A percentile compares a stretch with the other conserved stretches of the same genome.
These are phyloP conservation scores for Candida lessepsii DNA, from an alignment of 805 yeast species.

Conservation along the genomic window DNA sequence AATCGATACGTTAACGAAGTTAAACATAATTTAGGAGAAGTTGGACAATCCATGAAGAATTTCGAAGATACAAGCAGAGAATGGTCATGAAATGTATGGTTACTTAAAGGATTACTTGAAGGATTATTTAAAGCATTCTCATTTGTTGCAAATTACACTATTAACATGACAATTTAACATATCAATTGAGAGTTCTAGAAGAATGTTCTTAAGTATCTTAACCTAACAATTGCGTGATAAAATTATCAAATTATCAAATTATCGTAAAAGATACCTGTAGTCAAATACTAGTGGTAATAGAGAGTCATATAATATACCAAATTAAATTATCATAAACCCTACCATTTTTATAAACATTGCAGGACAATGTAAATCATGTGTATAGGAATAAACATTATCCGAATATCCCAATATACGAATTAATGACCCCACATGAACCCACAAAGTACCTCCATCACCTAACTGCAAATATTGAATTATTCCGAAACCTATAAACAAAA, in stretches of 20 bases:
- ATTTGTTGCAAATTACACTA: too few relatives aligned
- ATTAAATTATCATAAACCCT: too few relatives aligned
- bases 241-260: too few relatives aligned
- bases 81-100: slow-evolving; percentile 42
- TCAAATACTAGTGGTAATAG: too few relatives aligned
- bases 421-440: neutral
- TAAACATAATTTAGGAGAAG: slow-evolving; percentile 46
- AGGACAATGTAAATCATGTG: too few relatives aligned
- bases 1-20: slow-evolving; percentile 50
- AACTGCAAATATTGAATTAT: neutral
- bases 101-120: too few relatives aligned
- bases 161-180: neutral
- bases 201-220: neutral
- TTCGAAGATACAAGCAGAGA: slow-evolving; percentile 46
- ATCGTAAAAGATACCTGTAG: too few relatives aligned
- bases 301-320: too few relatives aligned
- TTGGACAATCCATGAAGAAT: slow-evolving; percentile 49
- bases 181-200: neutral
- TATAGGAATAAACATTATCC: too few relatives aligned
- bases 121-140: too few relatives aligned
- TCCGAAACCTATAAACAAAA: neutral
- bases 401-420: neutral
- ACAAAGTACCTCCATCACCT: neutral
- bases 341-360: too few relatives aligned
- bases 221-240: too few relatives aligned